Evolutionary conservation across 352 stramenopile genomes (phyloP), one percentile per base, ranked within the genome.

Genomic region (Bremia lactucae): DNA sequence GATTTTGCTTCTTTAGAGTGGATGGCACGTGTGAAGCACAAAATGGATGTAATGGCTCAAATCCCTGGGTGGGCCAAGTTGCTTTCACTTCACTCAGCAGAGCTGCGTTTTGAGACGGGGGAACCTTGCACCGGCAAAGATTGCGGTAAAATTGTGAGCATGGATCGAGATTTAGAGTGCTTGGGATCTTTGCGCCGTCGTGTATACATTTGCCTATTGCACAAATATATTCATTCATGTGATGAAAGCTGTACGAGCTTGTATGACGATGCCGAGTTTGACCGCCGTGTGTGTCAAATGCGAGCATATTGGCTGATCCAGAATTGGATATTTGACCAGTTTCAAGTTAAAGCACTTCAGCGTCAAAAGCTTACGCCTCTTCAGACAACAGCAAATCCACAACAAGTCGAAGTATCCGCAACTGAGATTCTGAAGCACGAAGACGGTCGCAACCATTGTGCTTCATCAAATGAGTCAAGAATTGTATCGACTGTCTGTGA

Each of bases 141-240:
- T 0, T 88, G 76, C 42, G 76, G 76, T 19, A 88, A 88, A 56
- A 88, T 88, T 37, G 76, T 88, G 49, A 75, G 67, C 13, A 88
- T 88, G 76, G 73, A 88, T 26, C 65, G 76, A 20, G 73, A 88
- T 38, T 46, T 88, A 14, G 76, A 82, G 53, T 86, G 72, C 48
- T 80, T 69, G 14, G 76, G 76, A 0, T 88, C 76, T 5, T 62
- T 62, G 11, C 60, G 76, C 0, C 73, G 76, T 11, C 72, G 76
- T 14, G 76, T 88, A 20, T 88, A 84, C 36, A 68, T 88, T 34
- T 88, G 76, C 24, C 33, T 88, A 25, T 41, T 84, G 19, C 76
- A 86, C 52, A 84, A 82, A 44, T 88, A 88, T 36, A 78, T 86
- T n/a, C 76, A 88, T 37, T 72, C 76, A 2, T 88, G 76, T 42